Conservation (phyloP, 495 filamentous ascomycete species). For the Penicillium cinerascens region DNA sequence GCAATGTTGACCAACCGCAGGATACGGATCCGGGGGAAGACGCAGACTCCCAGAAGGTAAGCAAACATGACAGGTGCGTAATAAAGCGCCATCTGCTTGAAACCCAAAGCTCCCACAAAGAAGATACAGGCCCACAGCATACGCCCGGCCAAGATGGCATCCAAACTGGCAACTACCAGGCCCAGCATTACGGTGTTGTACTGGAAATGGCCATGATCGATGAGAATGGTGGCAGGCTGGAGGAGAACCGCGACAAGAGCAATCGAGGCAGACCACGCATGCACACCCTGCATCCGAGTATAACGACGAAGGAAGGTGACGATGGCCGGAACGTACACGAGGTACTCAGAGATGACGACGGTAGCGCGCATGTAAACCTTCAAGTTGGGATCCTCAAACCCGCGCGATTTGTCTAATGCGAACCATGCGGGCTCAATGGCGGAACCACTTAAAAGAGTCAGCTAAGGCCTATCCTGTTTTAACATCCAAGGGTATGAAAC, state of each 20-base stretch:
- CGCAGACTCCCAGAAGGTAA: slow-evolving; percentile 81
- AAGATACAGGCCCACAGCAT: slow-evolving; percentile 86
- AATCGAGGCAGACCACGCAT: slow-evolving; percentile 73
- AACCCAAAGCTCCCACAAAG: slow-evolving; percentile 88
- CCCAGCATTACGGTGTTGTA: slow-evolving; percentile 99
- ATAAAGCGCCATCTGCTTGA: slow-evolving; percentile 99
- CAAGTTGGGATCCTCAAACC: slow-evolving; percentile 68
- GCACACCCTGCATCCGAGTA: slow-evolving; percentile 66
- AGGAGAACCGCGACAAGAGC: slow-evolving; percentile 86
- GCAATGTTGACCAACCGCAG: slow-evolving; percentile 70
- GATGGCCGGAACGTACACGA: slow-evolving; percentile 80
- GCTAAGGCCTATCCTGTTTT: background rate
- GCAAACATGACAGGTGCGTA: slow-evolving; percentile 92
- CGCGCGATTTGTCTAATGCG: slow-evolving; percentile 78
- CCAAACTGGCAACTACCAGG: slow-evolving; percentile 77
- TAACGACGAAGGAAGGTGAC: slow-evolving; percentile 79
- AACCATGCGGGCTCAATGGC: slow-evolving; percentile 83
- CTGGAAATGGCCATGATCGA: slow-evolving; percentile 98
- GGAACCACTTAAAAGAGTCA: slow-evolving; percentile 53
- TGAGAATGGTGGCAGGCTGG: slow-evolving; percentile 86
- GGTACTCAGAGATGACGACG: slow-evolving; percentile 82
- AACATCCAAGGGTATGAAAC: background rate
- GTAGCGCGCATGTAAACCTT: slow-evolving; percentile 96
- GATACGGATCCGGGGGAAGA: slow-evolving; percentile 69
- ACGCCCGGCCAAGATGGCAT: slow-evolving; percentile 79